Base-by-base conservation (phyloP, 805 yeast species). In the Monosporozyma aquatica region DNA sequence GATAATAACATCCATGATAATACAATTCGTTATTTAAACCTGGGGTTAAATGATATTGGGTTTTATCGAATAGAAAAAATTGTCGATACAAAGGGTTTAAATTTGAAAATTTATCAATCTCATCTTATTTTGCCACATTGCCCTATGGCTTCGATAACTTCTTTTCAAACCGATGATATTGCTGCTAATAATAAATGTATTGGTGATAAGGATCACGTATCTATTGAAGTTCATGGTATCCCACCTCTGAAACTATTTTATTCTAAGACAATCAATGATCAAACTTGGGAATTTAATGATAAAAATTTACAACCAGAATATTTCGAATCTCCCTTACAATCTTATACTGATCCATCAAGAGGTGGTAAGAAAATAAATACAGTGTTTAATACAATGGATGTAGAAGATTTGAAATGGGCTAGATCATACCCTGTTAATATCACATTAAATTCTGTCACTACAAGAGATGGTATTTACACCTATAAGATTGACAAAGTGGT, bases 31-130 rank as follows among this genome's bases (percentile, higher is more conserved):
- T 80, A 80, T 53, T 47, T 85, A 32, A 81, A 76, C 51, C 50
- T 89, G 7, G 87, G 92, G 1, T 62, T 87, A 6, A 58, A 60
- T 1, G 65, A 72, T 14, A 82, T 92, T 0, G 99, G 98, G 1
- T 67, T 74, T n/a, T 92, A 92, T 61, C 76, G 74, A 44, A 70
- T 92, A 3, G 67, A 64, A 21, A 71, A 74, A 42, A 92, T 89
- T 5, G 56, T 71, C 2, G 98, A 92, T 57, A 61, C 70, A 1
- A 78, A 78, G 43, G 75, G 75, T 35, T 65, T 82, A 26, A 74
- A 72, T 14, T 73, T 85, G 26, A 73, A 84, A 51, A 68, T 78
- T 2, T 73, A 69, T 47, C 75, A 72, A 46, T 74, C 82, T 1
- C 80, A 78, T 40, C 68, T 87, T 27, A 55, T 82, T 15, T 69